Base-by-base conservation (phyloP, 2,329 filamentous ascomycete genomes). In the Dichotomopilus funicola region DNA sequence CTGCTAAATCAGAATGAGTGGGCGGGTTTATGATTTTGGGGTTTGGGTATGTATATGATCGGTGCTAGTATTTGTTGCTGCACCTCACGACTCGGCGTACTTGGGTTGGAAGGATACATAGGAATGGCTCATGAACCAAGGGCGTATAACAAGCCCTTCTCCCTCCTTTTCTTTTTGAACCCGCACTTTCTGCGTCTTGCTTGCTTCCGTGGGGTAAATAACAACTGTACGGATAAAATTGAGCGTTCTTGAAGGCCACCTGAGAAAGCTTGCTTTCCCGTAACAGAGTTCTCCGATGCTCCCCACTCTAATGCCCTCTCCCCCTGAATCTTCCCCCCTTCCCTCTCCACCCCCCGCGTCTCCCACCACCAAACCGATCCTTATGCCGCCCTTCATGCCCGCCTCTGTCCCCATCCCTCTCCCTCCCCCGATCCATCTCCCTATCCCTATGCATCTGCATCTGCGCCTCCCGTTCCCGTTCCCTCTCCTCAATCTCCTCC, bases 341-440 rank as follows among this genome's bases (percentile, higher is more conserved):
- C 5, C 66, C 67, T 43, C 66, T 63, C 65, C 69, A 66, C 38
- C 68, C 49, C 49, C 73, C 70, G 6, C 71, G 68, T 19, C 68
- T 61, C 4, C 67, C 63, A 13, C 68, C 63, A 38, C 67, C 67
- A 60, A 65, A 71, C 57, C 70, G 66, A 56, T 72, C 72, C 42
- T 63, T 64, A 37, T 65, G 61, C 53, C 58, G 44, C 27, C 51
- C 57, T 42, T 58, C 57, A 59, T 62, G 51, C 54, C 60, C 50
- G 58, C 62, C 61, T 62, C 61, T 53, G 48, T 54, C 52, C 7
- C 53, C 53, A 37, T 49, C 50, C 27, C 73, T 48, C 61, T 62
- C 63, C 59, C 60, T 52, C 51, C 49, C 43, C 43, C 54, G 13
- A 34, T 55, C 54, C 47, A 42, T 57, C 31, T 52, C 56, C 47